These are phyloP conservation scores for Pinus tabuliformis DNA, from an alignment of 75 land plant genomes.

Conservation along the genomic window DNA sequence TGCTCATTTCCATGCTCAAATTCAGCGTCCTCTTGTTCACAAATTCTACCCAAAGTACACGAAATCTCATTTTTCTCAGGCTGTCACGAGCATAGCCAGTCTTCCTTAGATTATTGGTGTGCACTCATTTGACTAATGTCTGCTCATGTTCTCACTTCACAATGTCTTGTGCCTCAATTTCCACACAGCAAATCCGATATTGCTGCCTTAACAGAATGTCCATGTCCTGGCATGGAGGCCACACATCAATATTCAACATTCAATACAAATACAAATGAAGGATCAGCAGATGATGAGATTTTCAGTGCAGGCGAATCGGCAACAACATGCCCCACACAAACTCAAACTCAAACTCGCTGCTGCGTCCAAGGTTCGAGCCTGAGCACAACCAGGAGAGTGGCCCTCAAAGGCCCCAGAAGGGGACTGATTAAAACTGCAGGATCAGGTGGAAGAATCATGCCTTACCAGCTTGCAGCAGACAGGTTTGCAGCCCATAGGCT, in stretches of 20 bases:
- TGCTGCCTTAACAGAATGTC: too few relatives aligned
- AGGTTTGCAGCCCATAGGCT: not conserved
- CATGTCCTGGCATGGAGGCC: too few relatives aligned
- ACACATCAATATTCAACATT: too few relatives aligned
- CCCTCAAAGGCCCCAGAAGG: not conserved
- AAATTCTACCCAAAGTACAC: not conserved
- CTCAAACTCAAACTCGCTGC: not conserved
- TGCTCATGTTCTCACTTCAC: not conserved
- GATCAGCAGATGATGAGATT: not conserved
- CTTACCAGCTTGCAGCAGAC: not conserved
- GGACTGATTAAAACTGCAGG: not conserved
- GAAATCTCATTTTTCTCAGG: not conserved
- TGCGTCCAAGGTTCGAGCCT: not conserved
- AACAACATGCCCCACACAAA: too few relatives aligned
- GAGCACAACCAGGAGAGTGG: not conserved
- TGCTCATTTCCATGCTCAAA: not conserved
- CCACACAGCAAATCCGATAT: too few relatives aligned
- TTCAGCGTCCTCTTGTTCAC: not conserved
- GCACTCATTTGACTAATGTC: not conserved
- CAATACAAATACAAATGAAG: not conserved
- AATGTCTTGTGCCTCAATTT: too few relatives aligned
- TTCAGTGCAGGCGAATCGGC: too few relatives aligned
- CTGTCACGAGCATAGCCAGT: not conserved
- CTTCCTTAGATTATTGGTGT: not conserved
- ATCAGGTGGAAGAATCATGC: too few relatives aligned